Base-by-base conservation (phyloP, 495 filamentous ascomycete genomes). In the Hypoxylon rickii region DNA sequence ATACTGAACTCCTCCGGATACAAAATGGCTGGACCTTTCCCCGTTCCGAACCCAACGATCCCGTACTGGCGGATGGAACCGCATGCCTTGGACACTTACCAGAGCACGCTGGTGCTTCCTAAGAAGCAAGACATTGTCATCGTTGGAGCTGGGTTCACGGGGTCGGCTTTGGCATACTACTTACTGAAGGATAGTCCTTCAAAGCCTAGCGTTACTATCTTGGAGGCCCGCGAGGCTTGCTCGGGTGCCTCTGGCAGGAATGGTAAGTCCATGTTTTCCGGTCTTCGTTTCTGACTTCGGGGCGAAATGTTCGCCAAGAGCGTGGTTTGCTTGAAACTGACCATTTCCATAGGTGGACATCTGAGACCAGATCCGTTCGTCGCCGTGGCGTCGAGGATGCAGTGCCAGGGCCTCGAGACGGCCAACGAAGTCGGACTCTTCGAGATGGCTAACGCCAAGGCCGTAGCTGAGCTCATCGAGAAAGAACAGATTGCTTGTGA, bases 241-340 rank as follows among this genome's bases (percentile, higher is more conserved):
- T 89, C 81, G 66, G 88, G 88, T 12, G 88, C 88, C 7, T 89
- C 87, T 0, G 88, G 85, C 0, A 75, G 87, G 51, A 77, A 79
- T 51, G 60, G 75, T 68, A 21, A 65, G 44, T 55, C n/a, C 8
- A 0, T 2, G 7, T 4, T 29, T 29, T n/a, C n/a, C n/a, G n/a
- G n/a, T n/a, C n/a, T n/a, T n/a, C n/a, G n/a, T n/a, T n/a, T n/a
- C n/a, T n/a, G n/a, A n/a, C n/a, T n/a, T n/a, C n/a, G n/a, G n/a
- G n/a, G n/a, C n/a, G n/a, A n/a, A n/a, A n/a, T n/a, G n/a, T n/a
- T n/a, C n/a, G n/a, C n/a, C n/a, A n/a, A n/a, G n/a, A n/a, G n/a
- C n/a, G n/a, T n/a, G n/a, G n/a, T n/a, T n/a, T n/a, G n/a, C n/a
- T n/a, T 18, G 15, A 18, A 10, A 61, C 83, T n/a, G 69, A 75